Percentiles rank a stretch among this genome's conserved stretches.
phyloP scores from a whole-genome alignment of 495 filamentous ascomycete genomes.

The Usnea hakonensis region DNA sequence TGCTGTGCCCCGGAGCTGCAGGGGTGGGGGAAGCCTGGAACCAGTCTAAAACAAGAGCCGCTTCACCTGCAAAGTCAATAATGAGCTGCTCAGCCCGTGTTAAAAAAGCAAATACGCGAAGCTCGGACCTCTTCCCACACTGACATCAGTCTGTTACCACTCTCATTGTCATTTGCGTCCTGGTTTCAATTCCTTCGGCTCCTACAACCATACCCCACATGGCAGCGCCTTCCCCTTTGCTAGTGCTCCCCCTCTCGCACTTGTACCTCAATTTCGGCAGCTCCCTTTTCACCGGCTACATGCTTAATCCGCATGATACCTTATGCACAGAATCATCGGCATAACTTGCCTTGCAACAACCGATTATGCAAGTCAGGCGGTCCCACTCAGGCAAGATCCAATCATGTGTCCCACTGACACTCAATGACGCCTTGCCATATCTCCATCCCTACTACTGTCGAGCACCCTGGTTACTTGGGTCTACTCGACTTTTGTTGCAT shows the following conservation, averaged over 20 bases:
- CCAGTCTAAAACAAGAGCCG: neutral
- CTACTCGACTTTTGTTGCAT: neutral
- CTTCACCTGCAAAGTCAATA: neutral
- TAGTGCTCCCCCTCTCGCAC: neutral
- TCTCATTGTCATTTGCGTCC: neutral
- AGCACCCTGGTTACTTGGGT: neutral
- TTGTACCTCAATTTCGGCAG: neutral
- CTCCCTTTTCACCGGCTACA: neutral
- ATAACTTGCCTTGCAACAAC: neutral
- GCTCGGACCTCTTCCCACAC: neutral
- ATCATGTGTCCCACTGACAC: neutral
- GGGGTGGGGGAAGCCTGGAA: neutral
- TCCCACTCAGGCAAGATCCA: neutral
- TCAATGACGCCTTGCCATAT: neutral
- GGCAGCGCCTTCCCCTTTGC: too few relatives aligned
- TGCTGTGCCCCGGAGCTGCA: neutral
- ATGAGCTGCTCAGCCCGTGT: neutral
- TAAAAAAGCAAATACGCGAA: neutral
- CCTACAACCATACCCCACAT: too few relatives aligned
- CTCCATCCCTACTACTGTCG: neutral
- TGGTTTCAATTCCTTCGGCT: neutral
- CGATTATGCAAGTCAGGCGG: neutral
- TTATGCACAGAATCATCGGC: neutral
- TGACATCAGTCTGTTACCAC: neutral
- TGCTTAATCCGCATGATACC: neutral